Evolutionary conservation across 2,329 filamentous ascomycete species (phyloP).

Genomic region (Aureobasidium pullulans): DNA sequence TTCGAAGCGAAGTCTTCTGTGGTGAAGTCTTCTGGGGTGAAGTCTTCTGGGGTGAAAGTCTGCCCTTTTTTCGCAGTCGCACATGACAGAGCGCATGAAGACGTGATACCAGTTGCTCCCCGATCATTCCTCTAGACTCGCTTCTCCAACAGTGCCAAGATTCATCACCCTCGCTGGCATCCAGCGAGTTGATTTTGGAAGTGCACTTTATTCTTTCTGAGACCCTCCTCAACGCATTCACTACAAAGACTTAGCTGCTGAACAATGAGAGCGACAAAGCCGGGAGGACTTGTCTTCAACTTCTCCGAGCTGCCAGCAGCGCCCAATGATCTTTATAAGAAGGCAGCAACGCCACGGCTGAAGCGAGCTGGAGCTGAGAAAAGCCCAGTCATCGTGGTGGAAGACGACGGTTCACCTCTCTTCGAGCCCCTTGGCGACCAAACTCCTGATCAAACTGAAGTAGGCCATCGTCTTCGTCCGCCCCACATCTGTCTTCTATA

Average conservation of each 20-base stretch:
- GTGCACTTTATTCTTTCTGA: too few relatives aligned
- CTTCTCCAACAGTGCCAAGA: background rate
- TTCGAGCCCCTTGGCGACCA: background rate
- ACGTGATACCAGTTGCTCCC: too few relatives aligned
- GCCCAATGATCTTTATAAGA: background rate
- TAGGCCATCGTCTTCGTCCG: background rate
- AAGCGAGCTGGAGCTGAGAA: background rate
- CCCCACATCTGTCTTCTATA: background rate
- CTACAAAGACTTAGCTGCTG: background rate
- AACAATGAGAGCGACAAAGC: background rate
- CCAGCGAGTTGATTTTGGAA: background rate
- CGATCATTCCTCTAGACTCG: too few relatives aligned
- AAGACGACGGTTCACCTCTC: constrained; percentile 1
- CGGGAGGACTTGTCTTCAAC: background rate
- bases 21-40: too few relatives aligned
- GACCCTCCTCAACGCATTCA: background rate
- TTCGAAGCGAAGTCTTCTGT: too few relatives aligned
- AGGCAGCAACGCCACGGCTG: background rate
- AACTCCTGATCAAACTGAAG: background rate
- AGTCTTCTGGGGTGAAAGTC: too few relatives aligned
- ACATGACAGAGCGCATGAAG: too few relatives aligned
- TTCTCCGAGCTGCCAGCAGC: background rate
- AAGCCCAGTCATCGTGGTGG: background rate
- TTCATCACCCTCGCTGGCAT: background rate
- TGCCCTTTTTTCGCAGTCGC: too few relatives aligned